A percentile compares a stretch with the other conserved stretches of the same genome.
Conservation (phyloP, 2,329 filamentous ascomycete species). For the Colletotrichum sp. region DNA sequence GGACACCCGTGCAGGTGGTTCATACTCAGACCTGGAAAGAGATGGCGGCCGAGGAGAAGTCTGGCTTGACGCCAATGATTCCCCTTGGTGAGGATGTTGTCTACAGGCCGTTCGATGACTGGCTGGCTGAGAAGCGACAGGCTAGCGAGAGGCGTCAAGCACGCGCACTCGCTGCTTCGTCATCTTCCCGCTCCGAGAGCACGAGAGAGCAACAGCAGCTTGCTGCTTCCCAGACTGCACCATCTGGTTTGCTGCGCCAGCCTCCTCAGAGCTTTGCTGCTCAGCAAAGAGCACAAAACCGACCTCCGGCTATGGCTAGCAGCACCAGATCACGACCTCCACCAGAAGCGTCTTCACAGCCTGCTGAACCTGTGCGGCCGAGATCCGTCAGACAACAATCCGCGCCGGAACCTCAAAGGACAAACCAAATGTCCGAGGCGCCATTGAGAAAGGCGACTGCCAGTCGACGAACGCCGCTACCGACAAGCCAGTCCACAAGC, state of each 20-base stretch:
- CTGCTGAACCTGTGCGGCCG: constrained; percentile 7
- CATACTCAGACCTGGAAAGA: constrained; percentile 68
- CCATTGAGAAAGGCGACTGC: constrained; percentile 12
- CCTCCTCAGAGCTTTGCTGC: constrained; percentile 71
- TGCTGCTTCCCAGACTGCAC: constrained; percentile 35
- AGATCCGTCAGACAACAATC: constrained; percentile 16
- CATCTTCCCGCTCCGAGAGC: constrained; percentile 12
- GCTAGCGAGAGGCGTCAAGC: constrained; percentile 52
- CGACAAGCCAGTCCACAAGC: constrained; percentile 18
- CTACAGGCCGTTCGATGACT: constrained; percentile 68
- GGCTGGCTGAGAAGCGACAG: constrained; percentile 57
- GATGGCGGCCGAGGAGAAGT: constrained; percentile 71
- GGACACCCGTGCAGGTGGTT: constrained; percentile 48
- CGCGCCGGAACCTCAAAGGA: constrained; percentile 9
- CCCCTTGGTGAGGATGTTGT: constrained; percentile 66
- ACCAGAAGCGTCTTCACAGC: neutral
- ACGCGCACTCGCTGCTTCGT: constrained; percentile 20
- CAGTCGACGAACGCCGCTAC: constrained; percentile 13
- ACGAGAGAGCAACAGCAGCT: constrained; percentile 40
- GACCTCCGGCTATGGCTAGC: constrained; percentile 37
- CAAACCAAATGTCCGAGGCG: constrained; percentile 5
- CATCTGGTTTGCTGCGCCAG: constrained; percentile 52
- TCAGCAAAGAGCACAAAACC: constrained; percentile 65
- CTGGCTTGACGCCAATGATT: constrained; percentile 66
- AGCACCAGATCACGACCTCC: constrained; percentile 33